phyloP scores from a whole-genome alignment of 805 yeast genomes.

The Metschnikowia kunwiensis region DNA sequence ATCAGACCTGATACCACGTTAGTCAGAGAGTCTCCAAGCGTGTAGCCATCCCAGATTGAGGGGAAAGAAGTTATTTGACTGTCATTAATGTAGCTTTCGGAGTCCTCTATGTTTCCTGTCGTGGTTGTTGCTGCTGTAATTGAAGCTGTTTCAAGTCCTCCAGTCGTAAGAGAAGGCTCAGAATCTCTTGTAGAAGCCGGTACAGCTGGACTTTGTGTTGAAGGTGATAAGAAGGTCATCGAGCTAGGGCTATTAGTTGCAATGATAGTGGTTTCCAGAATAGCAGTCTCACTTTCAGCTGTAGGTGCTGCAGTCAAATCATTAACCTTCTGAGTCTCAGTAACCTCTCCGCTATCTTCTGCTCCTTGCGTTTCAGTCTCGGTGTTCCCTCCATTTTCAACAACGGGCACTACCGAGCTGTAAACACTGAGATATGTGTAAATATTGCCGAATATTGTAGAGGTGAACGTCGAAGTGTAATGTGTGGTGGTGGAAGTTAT shows the following conservation, averaged over 20 bases:
- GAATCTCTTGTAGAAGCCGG: no score
- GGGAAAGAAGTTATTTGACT: slow-evolving; percentile 17
- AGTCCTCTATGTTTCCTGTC: slow-evolving; percentile 10
- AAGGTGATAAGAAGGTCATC: no score
- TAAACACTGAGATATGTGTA: slow-evolving; percentile 27
- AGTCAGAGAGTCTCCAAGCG: slow-evolving; percentile 34
- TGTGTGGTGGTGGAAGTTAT: slow-evolving; percentile 37
- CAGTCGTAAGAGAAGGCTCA: no score
- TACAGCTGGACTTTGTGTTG: no score
- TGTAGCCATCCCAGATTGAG: slow-evolving; percentile 28
- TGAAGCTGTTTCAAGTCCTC: no score
- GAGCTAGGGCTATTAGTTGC: no score
- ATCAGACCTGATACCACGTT: slow-evolving; percentile 27
- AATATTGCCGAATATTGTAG: slow-evolving; percentile 39
- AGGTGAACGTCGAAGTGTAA: slow-evolving; percentile 44
- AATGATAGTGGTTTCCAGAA: no score
- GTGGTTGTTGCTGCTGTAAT: slow-evolving; percentile 20
- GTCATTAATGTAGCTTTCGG: neutral
- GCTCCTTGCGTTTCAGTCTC: neutral
- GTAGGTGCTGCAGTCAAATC: no score
- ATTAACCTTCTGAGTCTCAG: no score
- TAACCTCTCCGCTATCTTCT: no score
- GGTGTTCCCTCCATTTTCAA: neutral
- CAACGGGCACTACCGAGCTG: slow-evolving; percentile 4
- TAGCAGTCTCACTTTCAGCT: no score